A percentile compares a stretch with the other conserved stretches of the same genome.
These are phyloP conservation scores for Stagonosporopsis cucurbitacearum DNA, from an alignment of 2,329 filamentous ascomycete species.

Conservation along the genomic window DNA sequence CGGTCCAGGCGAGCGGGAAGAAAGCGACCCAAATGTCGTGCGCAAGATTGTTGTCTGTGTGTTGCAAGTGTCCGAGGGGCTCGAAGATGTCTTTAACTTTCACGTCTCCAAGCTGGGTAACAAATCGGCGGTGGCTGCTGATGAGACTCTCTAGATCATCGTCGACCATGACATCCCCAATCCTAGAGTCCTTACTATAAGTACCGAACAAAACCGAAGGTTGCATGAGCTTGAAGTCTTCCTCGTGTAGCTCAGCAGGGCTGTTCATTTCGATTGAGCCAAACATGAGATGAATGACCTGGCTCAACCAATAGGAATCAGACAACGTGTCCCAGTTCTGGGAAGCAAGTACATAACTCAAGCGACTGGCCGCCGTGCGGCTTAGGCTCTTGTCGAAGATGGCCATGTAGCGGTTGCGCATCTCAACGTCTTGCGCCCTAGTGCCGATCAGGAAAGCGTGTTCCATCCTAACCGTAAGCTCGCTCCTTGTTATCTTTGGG, in stretches of 20 bases:
- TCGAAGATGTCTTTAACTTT: constrained; percentile 88
- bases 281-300: constrained; percentile 91
- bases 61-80: constrained; percentile 88
- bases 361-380: constrained; percentile 85
- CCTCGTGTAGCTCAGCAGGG: constrained; percentile 76
- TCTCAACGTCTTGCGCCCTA: constrained; percentile 89
- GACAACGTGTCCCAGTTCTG: constrained; percentile 97
- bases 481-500: constrained; percentile 90
- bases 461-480: constrained; percentile 95
- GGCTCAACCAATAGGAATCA: constrained; percentile 96
- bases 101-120: constrained; percentile 81
- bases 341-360: constrained; percentile 85
- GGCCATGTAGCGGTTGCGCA: constrained; percentile 94
- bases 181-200: constrained; percentile 72
- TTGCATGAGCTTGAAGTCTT: constrained; percentile 82
- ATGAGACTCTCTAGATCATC: constrained; percentile 83
- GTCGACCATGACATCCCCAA: constrained; percentile 74
- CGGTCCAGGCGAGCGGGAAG: constrained; percentile 94
- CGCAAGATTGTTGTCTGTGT: constrained; percentile 80
- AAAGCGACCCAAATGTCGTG: constrained; percentile 89
- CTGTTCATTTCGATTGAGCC: constrained; percentile 87
- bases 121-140: constrained; percentile 79
- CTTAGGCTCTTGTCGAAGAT: constrained; percentile 96
- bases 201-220: constrained; percentile 75
- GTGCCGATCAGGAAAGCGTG: constrained; percentile 98